phyloP scores from a whole-genome alignment of 805 yeast genomes.

The Candida taoyuanica region DNA sequence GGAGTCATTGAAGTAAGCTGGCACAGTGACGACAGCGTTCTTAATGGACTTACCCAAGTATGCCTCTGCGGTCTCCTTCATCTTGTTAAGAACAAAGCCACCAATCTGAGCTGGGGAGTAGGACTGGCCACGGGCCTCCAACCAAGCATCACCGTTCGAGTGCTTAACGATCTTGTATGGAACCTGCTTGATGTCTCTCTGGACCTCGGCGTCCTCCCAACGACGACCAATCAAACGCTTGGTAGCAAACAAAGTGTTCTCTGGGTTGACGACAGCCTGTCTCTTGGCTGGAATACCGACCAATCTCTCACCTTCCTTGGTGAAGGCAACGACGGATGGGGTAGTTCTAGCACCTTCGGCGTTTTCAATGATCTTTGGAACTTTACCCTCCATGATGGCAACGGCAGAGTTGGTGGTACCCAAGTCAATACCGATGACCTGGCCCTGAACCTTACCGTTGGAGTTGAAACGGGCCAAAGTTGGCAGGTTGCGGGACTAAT shows the following conservation, averaged over 20 bases:
- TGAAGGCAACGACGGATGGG: constrained; percentile 57
- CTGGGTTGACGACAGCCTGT: constrained; percentile 74
- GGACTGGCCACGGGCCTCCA: constrained; percentile 39
- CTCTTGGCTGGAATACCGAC: constrained; percentile 76
- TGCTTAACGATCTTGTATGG: constrained; percentile 62
- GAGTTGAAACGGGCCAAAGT: constrained; percentile 42
- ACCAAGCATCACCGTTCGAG: constrained; percentile 67
- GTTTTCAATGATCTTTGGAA: constrained; percentile 70
- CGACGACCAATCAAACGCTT: constrained; percentile 77
- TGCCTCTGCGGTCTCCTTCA: constrained; percentile 60
- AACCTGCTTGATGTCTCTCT: constrained; percentile 56
- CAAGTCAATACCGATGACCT: constrained; percentile 74
- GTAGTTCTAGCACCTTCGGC: constrained; percentile 73
- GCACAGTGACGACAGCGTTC: constrained; percentile 79
- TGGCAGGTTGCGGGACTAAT: constrained; percentile 26
- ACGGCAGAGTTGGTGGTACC: constrained; percentile 92
- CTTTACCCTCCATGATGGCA: constrained; percentile 41
- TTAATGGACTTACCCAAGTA: constrained; percentile 47
- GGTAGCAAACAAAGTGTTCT: constrained; percentile 76
- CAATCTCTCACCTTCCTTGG: constrained; percentile 44
- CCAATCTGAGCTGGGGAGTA: constrained; percentile 72
- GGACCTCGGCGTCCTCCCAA: constrained; percentile 65
- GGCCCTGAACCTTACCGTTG: constrained; percentile 40
- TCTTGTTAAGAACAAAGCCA: constrained; percentile 56
- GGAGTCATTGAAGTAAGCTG: constrained; percentile 77